Evolutionary conservation across 73 alveolate species (phyloP).

Genomic region (Paramecium sonneborni): DNA sequence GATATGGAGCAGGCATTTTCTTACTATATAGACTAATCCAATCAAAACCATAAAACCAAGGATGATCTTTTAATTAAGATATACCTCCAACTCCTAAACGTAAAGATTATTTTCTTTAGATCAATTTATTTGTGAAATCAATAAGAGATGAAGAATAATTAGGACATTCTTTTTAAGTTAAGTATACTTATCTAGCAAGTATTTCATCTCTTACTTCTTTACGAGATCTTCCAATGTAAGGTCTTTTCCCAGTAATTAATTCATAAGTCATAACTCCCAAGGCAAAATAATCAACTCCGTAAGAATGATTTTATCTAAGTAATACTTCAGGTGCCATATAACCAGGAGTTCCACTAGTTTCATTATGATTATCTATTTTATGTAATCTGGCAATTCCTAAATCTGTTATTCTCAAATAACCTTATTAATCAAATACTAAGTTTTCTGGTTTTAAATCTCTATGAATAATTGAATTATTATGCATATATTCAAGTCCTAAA

Average conservation of each 20-base stretch:
- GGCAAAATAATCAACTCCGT: conserved; percentile 84
- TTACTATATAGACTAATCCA: conserved; percentile 65
- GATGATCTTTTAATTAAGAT: conserved; percentile 69
- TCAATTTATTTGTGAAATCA: conserved; percentile 71
- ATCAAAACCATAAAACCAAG: conserved; percentile 71
- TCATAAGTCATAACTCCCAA: conserved; percentile 83
- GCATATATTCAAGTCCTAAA: conserved; percentile 49
- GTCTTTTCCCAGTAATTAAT: conserved; percentile 74
- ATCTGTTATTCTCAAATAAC: conserved; percentile 72
- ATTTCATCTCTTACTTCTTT: conserved; percentile 80
- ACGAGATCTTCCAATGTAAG: conserved; percentile 85
- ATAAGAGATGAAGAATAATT: not conserved
- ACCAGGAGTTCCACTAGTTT: conserved; percentile 74
- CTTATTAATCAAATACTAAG: conserved; percentile 51
- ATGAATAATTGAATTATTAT: conserved; percentile 31
- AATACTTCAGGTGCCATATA: conserved; percentile 67
- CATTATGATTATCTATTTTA: conserved; percentile 63
- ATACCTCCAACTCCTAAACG: conserved; percentile 69
- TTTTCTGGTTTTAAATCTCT: conserved; percentile 56
- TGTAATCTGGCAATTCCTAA: conserved; percentile 65
- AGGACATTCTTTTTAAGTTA: not conserved
- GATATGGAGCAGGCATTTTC: conserved; percentile 64
- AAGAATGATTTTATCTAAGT: conserved; percentile 77
- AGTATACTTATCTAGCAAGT: conserved; percentile 68
- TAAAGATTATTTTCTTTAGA: conserved; percentile 68